phyloP scores from a whole-genome alignment of 2,329 filamentous ascomycete species.

The Zymoseptoria passerinii region DNA sequence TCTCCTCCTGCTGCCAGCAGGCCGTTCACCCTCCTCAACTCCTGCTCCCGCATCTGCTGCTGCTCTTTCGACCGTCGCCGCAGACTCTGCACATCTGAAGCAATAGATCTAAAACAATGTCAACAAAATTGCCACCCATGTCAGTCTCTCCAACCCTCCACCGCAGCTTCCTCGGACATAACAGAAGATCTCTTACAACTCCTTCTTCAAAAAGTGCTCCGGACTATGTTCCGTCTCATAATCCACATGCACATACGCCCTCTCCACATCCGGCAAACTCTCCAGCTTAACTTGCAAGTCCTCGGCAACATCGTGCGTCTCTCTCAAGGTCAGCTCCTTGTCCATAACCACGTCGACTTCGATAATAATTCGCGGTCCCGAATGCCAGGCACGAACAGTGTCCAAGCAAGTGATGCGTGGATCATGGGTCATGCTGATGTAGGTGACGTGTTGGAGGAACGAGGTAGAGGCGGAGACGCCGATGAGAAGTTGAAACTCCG shows the following conservation, averaged over 20 bases:
- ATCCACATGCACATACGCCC: slow-evolving; percentile 94
- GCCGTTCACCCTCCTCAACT: background rate
- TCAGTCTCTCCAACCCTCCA: background rate
- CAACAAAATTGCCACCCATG: background rate
- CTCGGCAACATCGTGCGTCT: slow-evolving; percentile 89
- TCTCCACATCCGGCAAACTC: slow-evolving; percentile 80
- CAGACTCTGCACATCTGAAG: background rate
- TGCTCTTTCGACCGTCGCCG: background rate
- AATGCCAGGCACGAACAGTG: slow-evolving; percentile 90
- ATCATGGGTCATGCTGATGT: slow-evolving; percentile 87
- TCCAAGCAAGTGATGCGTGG: slow-evolving; percentile 76
- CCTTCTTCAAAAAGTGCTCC: slow-evolving; percentile 66
- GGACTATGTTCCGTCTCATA: slow-evolving; percentile 95
- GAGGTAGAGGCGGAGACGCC: slow-evolving; percentile 79
- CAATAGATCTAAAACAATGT: background rate
- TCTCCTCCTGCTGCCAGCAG: background rate
- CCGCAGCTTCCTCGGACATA: background rate
- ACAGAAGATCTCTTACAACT: slow-evolving; percentile 37
- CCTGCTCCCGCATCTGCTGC: background rate
- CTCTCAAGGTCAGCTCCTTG: slow-evolving; percentile 58
- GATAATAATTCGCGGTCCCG: slow-evolving; percentile 77
- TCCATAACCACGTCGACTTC: slow-evolving; percentile 97
- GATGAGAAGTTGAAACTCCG: slow-evolving; percentile 84
- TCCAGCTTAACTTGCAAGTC: slow-evolving; percentile 91
- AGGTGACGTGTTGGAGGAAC: slow-evolving; percentile 89